These are phyloP conservation scores for Wolfiporia cocos DNA, from an alignment of 1,284 basidiomycete species.

Conservation along the genomic window DNA sequence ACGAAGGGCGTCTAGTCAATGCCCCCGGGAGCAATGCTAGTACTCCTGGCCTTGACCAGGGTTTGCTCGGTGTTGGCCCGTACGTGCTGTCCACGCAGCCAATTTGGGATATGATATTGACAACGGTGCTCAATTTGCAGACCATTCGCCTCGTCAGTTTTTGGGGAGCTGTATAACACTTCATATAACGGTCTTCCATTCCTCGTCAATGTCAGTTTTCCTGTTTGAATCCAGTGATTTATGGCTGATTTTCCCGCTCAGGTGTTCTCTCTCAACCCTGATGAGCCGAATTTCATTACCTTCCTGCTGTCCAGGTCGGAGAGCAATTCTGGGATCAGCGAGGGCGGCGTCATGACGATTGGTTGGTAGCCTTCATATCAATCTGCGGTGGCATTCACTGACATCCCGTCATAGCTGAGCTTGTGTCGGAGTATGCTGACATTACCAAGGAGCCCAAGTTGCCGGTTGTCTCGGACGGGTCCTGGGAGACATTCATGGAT, in stretches of 20 bases:
- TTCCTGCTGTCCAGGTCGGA: slow-evolving; percentile 17
- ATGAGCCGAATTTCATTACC: slow-evolving; percentile 15
- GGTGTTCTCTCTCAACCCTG: slow-evolving; percentile 16
- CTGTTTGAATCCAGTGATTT: not conserved
- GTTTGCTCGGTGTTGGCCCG: slow-evolving; percentile 17
- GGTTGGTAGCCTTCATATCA: slow-evolving; percentile 9
- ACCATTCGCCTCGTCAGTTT: slow-evolving; percentile 10
- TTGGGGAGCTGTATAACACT: not conserved
- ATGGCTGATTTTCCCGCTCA: slow-evolving; percentile 2
- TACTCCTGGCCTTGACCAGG: slow-evolving; percentile 3
- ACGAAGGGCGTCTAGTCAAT: slow-evolving; percentile 13
- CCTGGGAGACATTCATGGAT: slow-evolving; percentile 15
- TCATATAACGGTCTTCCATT: slow-evolving; percentile 11
- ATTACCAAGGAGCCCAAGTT: slow-evolving; percentile 8
- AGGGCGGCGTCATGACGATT: slow-evolving; percentile 20
- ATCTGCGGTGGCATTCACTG: not conserved
- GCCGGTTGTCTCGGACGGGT: not conserved
- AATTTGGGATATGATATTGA: too few species aligned
- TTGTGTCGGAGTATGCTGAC: slow-evolving; percentile 2
- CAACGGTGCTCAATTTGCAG: too few species aligned
- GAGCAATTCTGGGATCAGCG: slow-evolving; percentile 11
- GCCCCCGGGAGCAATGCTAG: slow-evolving; percentile 14
- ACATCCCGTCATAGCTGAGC: slow-evolving; percentile 2
- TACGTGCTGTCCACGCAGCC: too few species aligned
- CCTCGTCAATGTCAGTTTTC: slow-evolving; percentile 14